A percentile compares a stretch with the other conserved stretches of the same genome.
Conservation (phyloP, 2,329 filamentous ascomycete species). For the Pyrenophora seminiperda region DNA sequence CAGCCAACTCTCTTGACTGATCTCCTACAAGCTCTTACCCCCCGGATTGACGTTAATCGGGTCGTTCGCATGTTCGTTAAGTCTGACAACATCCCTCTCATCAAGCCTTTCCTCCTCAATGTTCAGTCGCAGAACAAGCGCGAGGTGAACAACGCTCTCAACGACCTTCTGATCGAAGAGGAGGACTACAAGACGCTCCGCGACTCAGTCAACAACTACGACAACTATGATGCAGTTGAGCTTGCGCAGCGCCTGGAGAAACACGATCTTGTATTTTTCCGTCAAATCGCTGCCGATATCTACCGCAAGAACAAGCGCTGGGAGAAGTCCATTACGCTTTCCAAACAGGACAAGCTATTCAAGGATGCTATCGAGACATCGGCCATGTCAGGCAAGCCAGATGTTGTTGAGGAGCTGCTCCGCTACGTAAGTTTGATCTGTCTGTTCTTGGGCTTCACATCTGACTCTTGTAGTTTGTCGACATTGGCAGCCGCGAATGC, state of each 20-base stretch:
- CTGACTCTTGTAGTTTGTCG: slow-evolving; percentile 75
- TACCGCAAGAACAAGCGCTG: slow-evolving; percentile 99
- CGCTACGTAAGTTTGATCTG: slow-evolving; percentile 81
- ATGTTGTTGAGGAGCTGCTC: slow-evolving; percentile 93
- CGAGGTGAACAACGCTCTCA: slow-evolving; percentile 96
- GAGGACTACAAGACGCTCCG: slow-evolving; percentile 98
- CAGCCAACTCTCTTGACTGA: slow-evolving; percentile 96
- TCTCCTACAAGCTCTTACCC: slow-evolving; percentile 85
- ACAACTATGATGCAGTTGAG: slow-evolving; percentile 97
- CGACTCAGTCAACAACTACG: slow-evolving; percentile 97
- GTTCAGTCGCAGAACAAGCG: slow-evolving; percentile 98
- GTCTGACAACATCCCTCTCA: slow-evolving; percentile 95
- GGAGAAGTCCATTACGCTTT: slow-evolving; percentile 97
- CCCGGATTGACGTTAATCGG: slow-evolving; percentile 95
- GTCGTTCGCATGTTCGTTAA: slow-evolving; percentile 99
- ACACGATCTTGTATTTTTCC: slow-evolving; percentile 98
- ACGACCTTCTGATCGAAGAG: slow-evolving; percentile 96
- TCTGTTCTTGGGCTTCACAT: slow-evolving; percentile 34
- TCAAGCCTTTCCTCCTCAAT: slow-evolving; percentile 97
- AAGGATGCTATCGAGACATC: slow-evolving; percentile 99
- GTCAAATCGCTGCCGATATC: slow-evolving; percentile 96
- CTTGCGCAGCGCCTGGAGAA: slow-evolving; percentile 92
- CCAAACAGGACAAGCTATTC: slow-evolving; percentile 99
- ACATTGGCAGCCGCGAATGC: slow-evolving; percentile 98
- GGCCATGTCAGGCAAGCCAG: slow-evolving; percentile 85